Percentiles rank a stretch among this genome's conserved stretches.
Conservation (phyloP, 768 basidiomycete genomes). For the Pleurotus eryngii region DNA sequence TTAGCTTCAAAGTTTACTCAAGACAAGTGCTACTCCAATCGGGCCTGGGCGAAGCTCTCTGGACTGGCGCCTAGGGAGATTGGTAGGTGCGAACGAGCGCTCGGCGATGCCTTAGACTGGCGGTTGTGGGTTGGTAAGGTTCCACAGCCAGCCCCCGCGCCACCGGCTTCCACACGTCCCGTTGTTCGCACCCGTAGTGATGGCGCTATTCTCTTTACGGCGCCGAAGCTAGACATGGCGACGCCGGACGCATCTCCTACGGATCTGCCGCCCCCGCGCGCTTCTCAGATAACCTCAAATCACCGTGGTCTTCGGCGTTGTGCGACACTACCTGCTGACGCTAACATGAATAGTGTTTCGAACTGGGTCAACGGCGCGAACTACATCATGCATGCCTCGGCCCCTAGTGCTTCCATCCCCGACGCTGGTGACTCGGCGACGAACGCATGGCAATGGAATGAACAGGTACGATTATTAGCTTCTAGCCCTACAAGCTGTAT, state of each 20-base stretch:
- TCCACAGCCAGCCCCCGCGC: slow-evolving; percentile 20
- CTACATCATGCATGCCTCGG: neutral
- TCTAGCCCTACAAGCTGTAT: neutral
- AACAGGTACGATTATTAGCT: neutral
- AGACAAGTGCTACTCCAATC: slow-evolving; percentile 91
- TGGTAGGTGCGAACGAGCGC: slow-evolving; percentile 81
- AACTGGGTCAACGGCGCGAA: neutral
- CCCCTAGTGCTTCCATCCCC: neutral
- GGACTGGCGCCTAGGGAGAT: slow-evolving; percentile 85
- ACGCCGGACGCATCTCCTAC: neutral
- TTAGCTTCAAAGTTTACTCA: slow-evolving; percentile 91
- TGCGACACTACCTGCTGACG: slow-evolving; percentile 38
- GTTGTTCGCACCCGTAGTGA: slow-evolving; percentile 55
- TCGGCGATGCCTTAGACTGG: slow-evolving; percentile 86
- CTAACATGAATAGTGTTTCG: slow-evolving; percentile 13
- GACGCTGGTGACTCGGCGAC: neutral
- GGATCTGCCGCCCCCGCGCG: neutral
- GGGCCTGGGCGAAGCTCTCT: slow-evolving; percentile 93
- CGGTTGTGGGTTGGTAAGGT: slow-evolving; percentile 89
- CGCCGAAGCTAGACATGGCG: slow-evolving; percentile 7
- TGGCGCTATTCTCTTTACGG: slow-evolving; percentile 20
- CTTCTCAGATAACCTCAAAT: neutral
- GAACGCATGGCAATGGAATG: neutral
- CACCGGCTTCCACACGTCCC: slow-evolving; percentile 26
- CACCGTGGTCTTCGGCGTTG: slow-evolving; percentile 33